These are phyloP conservation scores for Boletus coccyginus DNA, from an alignment of 768 basidiomycete species.

Conservation along the genomic window DNA sequence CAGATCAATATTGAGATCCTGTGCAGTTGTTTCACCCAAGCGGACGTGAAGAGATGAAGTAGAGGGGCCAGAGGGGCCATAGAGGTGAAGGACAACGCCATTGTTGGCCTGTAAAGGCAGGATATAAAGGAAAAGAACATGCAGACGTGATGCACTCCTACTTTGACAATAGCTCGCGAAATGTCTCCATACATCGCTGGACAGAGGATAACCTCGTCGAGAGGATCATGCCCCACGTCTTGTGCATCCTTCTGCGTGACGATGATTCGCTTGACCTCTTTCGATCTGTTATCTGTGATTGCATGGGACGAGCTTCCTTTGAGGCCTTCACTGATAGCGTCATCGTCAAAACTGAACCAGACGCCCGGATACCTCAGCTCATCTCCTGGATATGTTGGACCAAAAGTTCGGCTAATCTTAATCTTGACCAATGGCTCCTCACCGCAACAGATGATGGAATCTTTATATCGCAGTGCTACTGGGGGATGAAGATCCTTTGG, in stretches of 20 bases:
- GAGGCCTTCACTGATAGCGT: constrained; percentile 52
- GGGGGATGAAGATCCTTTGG: constrained; percentile 67
- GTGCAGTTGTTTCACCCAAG: constrained; percentile 74
- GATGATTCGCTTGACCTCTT: constrained; percentile 75
- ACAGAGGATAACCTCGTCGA: constrained; percentile 69
- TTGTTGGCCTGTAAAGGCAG: constrained; percentile 54
- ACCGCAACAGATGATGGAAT: constrained; percentile 56
- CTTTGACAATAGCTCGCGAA: constrained; percentile 65
- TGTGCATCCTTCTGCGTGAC: constrained; percentile 66
- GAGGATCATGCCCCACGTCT: constrained; percentile 56
- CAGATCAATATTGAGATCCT: constrained; percentile 76
- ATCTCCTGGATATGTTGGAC: constrained; percentile 79
- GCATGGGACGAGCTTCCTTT: constrained; percentile 41
- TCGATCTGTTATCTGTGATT: constrained; percentile 54
- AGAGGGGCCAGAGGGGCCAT: constrained; percentile 46
- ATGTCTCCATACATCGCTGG: constrained; percentile 72
- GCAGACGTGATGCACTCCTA: constrained; percentile 18
- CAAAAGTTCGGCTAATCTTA: constrained; percentile 69
- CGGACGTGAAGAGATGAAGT: constrained; percentile 50
- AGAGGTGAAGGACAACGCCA: constrained; percentile 68
- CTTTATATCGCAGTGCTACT: constrained; percentile 66
- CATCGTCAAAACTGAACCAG: constrained; percentile 83
- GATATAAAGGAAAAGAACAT: neutral
- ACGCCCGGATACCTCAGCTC: constrained; percentile 80
- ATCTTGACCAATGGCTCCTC: constrained; percentile 61